phyloP scores from a whole-genome alignment of 192 early-diverging fungal genomes.

The Rhizophagus clarus region DNA sequence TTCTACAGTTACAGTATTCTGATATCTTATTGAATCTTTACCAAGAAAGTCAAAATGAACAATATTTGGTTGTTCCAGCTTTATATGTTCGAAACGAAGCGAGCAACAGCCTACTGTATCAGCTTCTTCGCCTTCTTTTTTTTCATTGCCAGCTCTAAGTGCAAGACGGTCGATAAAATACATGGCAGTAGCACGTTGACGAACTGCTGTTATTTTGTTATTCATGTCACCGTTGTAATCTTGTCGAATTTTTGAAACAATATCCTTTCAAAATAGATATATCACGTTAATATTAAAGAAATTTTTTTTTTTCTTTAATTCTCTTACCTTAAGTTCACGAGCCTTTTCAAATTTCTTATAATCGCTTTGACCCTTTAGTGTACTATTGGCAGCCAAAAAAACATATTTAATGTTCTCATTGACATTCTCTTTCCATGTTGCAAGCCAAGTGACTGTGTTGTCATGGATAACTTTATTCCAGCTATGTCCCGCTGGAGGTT shows the following conservation, averaged over 20 bases:
- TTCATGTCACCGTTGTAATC: conserved; percentile 82
- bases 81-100: conserved; percentile 89
- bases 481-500: conserved; percentile 83
- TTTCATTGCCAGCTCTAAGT: conserved; percentile 96
- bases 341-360: conserved; percentile 96
- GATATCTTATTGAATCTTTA: conserved; percentile 96
- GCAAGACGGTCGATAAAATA: conserved; percentile 95
- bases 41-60: conserved; percentile 96
- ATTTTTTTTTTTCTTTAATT: too few species aligned
- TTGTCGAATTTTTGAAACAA: conserved; percentile 72
- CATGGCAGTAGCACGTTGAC: conserved; percentile 92
- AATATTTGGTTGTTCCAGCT: conserved; percentile 78
- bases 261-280: conserved; percentile 62
- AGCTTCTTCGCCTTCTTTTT: conserved; percentile 90
- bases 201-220: conserved; percentile 75
- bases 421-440: conserved; percentile 98
- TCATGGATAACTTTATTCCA: conserved; percentile 91
- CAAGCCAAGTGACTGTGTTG: conserved; percentile 93
- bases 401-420: conserved; percentile 94
- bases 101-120: conserved; percentile 99
- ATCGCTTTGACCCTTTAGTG: conserved; percentile 96
- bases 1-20: conserved; percentile 83
- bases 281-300: neutral
- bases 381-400: conserved; percentile 88
- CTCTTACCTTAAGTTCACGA: conserved; percentile 73